These are phyloP conservation scores for Penicillium egyptiacum DNA, from an alignment of 495 filamentous ascomycete species.

Conservation along the genomic window DNA sequence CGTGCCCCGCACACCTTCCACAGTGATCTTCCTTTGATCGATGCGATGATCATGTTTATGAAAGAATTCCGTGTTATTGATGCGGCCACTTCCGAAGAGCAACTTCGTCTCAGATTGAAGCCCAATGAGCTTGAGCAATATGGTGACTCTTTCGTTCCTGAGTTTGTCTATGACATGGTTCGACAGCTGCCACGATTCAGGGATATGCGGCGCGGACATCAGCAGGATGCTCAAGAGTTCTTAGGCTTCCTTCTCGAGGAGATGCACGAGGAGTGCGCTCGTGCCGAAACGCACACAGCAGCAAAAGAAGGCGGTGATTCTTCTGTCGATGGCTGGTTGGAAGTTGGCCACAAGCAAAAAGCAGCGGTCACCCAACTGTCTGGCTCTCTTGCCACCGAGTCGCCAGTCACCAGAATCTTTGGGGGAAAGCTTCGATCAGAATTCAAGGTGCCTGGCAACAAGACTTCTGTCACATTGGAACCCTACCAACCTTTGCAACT, in stretches of 20 bases:
- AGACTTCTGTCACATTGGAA: constrained; percentile 86
- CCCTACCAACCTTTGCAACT: constrained; percentile 93
- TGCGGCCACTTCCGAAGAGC: constrained; percentile 70
- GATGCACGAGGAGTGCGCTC: constrained; percentile 87
- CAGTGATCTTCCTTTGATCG: constrained; percentile 88
- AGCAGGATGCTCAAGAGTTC: constrained; percentile 98
- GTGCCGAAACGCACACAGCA: constrained; percentile 62
- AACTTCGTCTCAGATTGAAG: constrained; percentile 71
- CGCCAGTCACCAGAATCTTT: constrained; percentile 91
- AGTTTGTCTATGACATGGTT: constrained; percentile 94
- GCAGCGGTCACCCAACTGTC: constrained; percentile 84
- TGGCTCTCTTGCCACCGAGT: constrained; percentile 67
- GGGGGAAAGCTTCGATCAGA: constrained; percentile 90
- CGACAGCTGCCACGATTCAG: constrained; percentile 81
- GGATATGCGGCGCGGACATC: constrained; percentile 91
- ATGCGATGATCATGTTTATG: constrained; percentile 97
- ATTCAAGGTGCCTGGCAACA: constrained; percentile 80
- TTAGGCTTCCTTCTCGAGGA: constrained; percentile 90
- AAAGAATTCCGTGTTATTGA: constrained; percentile 85
- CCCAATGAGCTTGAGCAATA: constrained; percentile 82
- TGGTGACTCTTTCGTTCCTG: constrained; percentile 87
- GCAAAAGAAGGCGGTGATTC: constrained; percentile 41
- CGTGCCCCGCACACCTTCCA: constrained; percentile 88
- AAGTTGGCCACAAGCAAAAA: constrained; percentile 91
- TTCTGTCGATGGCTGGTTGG: constrained; percentile 71